phyloP scores from a whole-genome alignment of 2,329 filamentous ascomycete genomes.

The Pseudogymnoascus sp. region DNA sequence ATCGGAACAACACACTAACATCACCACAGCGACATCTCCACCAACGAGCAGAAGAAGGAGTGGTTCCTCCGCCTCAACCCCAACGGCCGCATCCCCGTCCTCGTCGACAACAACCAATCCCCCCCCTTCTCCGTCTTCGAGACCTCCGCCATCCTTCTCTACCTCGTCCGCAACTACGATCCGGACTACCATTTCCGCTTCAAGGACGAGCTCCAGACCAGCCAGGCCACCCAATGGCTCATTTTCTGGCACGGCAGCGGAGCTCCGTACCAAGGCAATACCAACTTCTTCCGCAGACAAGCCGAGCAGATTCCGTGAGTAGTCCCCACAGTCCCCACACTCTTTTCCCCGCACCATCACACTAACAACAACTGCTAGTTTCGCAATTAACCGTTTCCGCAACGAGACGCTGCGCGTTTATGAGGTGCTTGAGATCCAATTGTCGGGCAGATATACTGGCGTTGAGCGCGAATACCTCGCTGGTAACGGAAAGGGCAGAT shows the following conservation, averaged over 20 bases:
- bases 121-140: conserved; percentile 46
- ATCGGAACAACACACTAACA: background rate
- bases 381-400: conserved; percentile 42
- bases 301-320: conserved; percentile 39
- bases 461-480: conserved; percentile 43
- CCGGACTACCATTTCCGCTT: conserved; percentile 44
- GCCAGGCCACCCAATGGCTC: conserved; percentile 42
- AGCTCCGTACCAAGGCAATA: conserved; percentile 35
- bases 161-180: conserved; percentile 42
- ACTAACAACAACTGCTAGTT: conserved; percentile 10
- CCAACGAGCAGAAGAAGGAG: conserved; percentile 48
- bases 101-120: conserved; percentile 36
- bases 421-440: conserved; percentile 47
- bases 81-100: conserved; percentile 29
- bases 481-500: conserved; percentile 46
- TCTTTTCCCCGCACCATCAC: conserved; percentile 1
- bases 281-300: conserved; percentile 37
- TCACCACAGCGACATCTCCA: conserved; percentile 34
- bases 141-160: conserved; percentile 44
- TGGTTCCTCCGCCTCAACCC: conserved; percentile 43
- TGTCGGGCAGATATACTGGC: conserved; percentile 43
- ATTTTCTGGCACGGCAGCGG: conserved; percentile 46
- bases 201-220: conserved; percentile 42
- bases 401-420: conserved; percentile 45
- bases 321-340: conserved; percentile 13